Percentiles rank a stretch among this genome's conserved stretches.
Conservation (phyloP, 257 asterid species). For the Gardenia jasminoides region DNA sequence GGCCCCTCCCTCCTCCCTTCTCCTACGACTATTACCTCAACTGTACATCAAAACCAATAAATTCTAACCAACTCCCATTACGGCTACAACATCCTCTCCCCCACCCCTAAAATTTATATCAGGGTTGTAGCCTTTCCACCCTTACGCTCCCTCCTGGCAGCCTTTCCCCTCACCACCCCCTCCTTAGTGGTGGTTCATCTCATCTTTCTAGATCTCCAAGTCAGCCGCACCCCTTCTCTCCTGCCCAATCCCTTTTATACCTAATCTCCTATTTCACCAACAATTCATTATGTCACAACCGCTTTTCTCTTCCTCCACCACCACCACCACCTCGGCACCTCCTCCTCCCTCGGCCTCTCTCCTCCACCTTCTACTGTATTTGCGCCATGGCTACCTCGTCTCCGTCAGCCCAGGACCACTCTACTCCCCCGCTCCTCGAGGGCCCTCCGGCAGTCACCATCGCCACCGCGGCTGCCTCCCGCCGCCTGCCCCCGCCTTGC, state of each 20-base stretch:
- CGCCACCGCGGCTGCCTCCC: slow-evolving; percentile 47
- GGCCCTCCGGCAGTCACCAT: slow-evolving; percentile 46
- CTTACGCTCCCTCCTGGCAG: slow-evolving; percentile 58
- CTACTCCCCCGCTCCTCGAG: slow-evolving; percentile 32
- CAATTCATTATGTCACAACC: slow-evolving; percentile 54
- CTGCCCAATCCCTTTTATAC: slow-evolving; percentile 53
- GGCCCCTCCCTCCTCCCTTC: too few species aligned
- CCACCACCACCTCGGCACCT: slow-evolving; percentile 26
- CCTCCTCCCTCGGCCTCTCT: slow-evolving; percentile 18
- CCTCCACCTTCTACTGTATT: slow-evolving; percentile 22
- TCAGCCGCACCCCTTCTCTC: slow-evolving; percentile 43
- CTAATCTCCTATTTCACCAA: slow-evolving; percentile 40
- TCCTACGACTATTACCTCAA: not conserved
- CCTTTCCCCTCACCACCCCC: slow-evolving; percentile 43
- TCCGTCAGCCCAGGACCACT: slow-evolving; percentile 28
- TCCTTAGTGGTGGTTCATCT: slow-evolving; percentile 64
- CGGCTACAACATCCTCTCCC: too few species aligned
- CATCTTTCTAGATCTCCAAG: slow-evolving; percentile 59
- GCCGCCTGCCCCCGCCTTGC: slow-evolving; percentile 95
- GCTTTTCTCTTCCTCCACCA: slow-evolving; percentile 23
- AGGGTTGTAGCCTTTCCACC: slow-evolving; percentile 15
- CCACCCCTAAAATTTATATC: not conserved
- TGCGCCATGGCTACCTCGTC: slow-evolving; percentile 41
- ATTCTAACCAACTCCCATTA: not conserved
- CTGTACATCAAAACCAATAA: too few species aligned